Evolutionary conservation across 2,329 filamentous ascomycete genomes (phyloP).

Genomic region (Colletotrichum gigasporum): DNA sequence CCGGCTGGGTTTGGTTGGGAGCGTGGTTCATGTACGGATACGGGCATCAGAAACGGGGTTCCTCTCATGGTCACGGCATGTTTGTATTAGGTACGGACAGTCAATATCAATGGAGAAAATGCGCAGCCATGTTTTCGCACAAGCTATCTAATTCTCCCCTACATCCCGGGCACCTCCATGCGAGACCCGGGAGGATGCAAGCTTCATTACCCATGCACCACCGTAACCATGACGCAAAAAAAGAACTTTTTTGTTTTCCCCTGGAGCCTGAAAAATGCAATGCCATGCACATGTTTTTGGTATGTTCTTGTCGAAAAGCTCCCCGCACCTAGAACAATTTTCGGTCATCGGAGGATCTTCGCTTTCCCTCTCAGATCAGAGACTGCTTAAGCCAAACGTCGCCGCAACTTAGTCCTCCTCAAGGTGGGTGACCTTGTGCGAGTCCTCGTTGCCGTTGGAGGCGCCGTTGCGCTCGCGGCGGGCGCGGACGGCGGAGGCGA

Average conservation of each 20-base stretch:
- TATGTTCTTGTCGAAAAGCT: not conserved
- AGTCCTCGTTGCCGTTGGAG: conserved; percentile 40
- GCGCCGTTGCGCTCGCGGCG: conserved; percentile 68
- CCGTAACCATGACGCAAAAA: conserved; percentile 9
- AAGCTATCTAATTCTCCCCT: conserved; percentile 2
- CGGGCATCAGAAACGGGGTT: not conserved
- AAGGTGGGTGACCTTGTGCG: conserved; percentile 54
- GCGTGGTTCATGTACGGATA: not conserved
- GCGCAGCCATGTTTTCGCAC: not conserved
- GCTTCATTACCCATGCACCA: conserved; percentile 23
- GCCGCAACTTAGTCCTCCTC: conserved; percentile 57
- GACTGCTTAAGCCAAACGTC: not conserved
- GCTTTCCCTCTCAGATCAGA: not conserved
- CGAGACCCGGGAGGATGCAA: not conserved
- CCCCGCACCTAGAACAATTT: not conserved
- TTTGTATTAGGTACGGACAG: not conserved
- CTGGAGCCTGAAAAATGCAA: conserved; percentile 16
- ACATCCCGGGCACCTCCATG: not conserved
- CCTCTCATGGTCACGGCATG: not conserved
- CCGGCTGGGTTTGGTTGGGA: not conserved
- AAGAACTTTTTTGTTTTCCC: conserved; percentile 9
- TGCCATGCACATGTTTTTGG: conserved; percentile 3
- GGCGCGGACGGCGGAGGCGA: conserved; percentile 83
- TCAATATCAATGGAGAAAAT: not conserved
- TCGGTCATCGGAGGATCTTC: not conserved